Evolutionary conservation across 257 asterid species (phyloP), one percentile per base, ranked within the genome.

Genomic region (Gynochthodes officinalis): DNA sequence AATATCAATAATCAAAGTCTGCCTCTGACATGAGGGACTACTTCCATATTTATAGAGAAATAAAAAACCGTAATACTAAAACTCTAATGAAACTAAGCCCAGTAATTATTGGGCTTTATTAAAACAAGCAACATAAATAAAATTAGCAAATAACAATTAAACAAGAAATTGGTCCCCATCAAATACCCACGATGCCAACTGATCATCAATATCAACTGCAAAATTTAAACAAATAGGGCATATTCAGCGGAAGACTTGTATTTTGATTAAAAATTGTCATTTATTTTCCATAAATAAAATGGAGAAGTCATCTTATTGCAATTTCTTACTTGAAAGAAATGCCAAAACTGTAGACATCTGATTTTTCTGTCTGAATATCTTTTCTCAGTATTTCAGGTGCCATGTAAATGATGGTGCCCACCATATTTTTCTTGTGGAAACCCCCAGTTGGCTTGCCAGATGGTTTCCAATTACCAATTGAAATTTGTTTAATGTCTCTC

Each of bases 361-460:
- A 91, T 75, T 90, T 91, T 85, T 94, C 99, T 21, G 98, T 88
- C 49, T 90, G 98, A 69, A 82, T 77, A 84, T 88, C 90, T 86
- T 91, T 94, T 76, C 75, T 87, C 84, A 91, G 86, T 75, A 94
- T 90, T 82, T 94, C 99, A 39, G 99, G 99, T 57, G 99, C 95
- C 99, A 94, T 94, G 89, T 94, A 94, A 83, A 91, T 88, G 75
- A 94, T 85, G 0, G 99, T 94, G 75, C 99, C 99, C 37, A 91
- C 99, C 99, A 94, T 91, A 83, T 91, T 89, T 68, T 78, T 89
- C 74, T 91, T 94, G 74, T 94, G 98, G 84, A 94, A 94, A 77
- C 99, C 99, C 76, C 99, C 99, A 44, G 98, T 91, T 64, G 98
- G 99, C 83, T 94, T 91, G 70, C 98, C 99, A 60, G 89, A 85